Percentiles rank a stretch among this genome's conserved stretches.
These are phyloP conservation scores for Danielia reshetovae DNA, from an alignment of 805 yeast species.

Conservation along the genomic window DNA sequence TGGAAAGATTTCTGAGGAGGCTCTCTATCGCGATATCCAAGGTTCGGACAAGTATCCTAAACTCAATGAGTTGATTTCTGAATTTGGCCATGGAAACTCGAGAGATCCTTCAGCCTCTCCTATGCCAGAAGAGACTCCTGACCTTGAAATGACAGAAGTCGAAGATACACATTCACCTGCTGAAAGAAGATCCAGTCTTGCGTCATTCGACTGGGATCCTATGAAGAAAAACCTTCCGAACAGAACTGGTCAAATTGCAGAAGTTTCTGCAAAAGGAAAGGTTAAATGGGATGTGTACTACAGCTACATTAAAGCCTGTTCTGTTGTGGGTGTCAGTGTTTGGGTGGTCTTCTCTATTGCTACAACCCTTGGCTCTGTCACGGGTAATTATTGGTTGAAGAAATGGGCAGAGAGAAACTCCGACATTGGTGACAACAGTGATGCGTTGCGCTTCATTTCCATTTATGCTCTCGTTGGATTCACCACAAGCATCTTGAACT, in stretches of 20 bases:
- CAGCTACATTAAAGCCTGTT: slow-evolving; percentile 59
- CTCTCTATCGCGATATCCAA: slow-evolving; percentile 5
- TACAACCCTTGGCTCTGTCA: slow-evolving; percentile 29
- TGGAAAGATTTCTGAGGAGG: slow-evolving; percentile 9
- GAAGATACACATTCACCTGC: not conserved
- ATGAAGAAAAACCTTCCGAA: slow-evolving; percentile 24
- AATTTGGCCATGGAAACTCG: slow-evolving; percentile 3
- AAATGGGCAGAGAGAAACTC: slow-evolving; percentile 61
- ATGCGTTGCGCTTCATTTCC: slow-evolving; percentile 45
- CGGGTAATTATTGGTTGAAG: slow-evolving; percentile 62
- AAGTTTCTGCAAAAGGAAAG: slow-evolving; percentile 53
- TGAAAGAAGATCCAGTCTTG: slow-evolving; percentile 11
- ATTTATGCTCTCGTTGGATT: slow-evolving; percentile 57
- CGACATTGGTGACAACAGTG: slow-evolving; percentile 35
- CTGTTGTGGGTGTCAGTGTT: slow-evolving; percentile 43
- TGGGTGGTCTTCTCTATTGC: slow-evolving; percentile 29
- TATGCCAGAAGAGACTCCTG: slow-evolving; percentile 3
- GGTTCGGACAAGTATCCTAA: slow-evolving; percentile 5
- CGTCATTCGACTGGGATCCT: slow-evolving; percentile 39
- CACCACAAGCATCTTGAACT: slow-evolving; percentile 44
- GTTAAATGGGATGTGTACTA: slow-evolving; percentile 52
- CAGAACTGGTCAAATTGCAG: slow-evolving; percentile 14
- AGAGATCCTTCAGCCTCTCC: slow-evolving; percentile 2
- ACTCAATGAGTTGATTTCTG: slow-evolving; percentile 3
- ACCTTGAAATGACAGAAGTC: not conserved